Percentiles rank a stretch among this genome's conserved stretches.
Evolutionary conservation across 1,284 basidiomycete species (phyloP).

Genomic region (Ustilago loliicola): DNA sequence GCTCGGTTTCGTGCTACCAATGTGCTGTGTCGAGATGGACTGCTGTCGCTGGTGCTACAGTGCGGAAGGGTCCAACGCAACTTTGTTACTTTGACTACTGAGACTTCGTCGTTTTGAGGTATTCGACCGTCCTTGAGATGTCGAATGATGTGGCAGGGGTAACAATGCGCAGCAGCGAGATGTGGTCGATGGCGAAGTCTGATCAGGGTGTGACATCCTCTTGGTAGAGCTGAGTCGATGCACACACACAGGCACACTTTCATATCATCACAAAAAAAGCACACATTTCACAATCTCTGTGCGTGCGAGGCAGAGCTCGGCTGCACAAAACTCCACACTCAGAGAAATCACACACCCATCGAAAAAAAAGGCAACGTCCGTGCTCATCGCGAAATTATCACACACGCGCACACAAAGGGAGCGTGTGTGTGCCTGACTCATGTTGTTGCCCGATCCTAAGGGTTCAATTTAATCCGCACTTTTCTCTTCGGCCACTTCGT

Average conservation of each 20-base stretch:
- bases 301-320: slow-evolving; percentile 9
- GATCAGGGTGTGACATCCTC: slow-evolving; percentile 1
- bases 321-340: slow-evolving; percentile 8
- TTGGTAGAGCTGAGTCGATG: slow-evolving; percentile 4
- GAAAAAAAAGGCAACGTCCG: neutral
- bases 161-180: neutral
- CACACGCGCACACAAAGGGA: neutral
- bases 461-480: neutral
- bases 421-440: neutral
- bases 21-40: neutral
- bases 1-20: neutral
- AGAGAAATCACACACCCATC: slow-evolving; percentile 4
- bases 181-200: neutral
- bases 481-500: neutral
- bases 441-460: neutral
- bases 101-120: neutral
- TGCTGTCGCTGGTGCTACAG: neutral
- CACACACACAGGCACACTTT: neutral
- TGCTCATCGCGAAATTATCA: slow-evolving; percentile 6
- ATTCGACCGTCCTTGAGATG: neutral
- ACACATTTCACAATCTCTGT: neutral
- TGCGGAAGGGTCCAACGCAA: neutral
- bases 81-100: neutral
- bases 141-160: neutral
- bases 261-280: neutral